phyloP scores from a whole-genome alignment of 2,329 filamentous ascomycete species.

The Hymenoscyphus repandus region DNA sequence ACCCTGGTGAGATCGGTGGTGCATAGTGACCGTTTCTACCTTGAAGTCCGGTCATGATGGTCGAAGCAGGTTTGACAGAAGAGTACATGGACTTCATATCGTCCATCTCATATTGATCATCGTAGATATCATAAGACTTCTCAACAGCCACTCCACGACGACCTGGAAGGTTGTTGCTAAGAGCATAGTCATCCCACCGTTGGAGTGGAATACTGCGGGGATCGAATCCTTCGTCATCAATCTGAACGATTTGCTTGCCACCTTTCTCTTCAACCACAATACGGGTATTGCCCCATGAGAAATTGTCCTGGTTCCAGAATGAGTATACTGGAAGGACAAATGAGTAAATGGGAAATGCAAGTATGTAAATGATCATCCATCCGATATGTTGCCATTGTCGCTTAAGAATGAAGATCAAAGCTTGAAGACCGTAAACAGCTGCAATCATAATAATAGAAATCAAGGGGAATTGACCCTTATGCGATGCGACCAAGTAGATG shows the following conservation, averaged over 20 bases:
- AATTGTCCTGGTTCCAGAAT: conserved; percentile 99
- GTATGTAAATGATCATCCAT: conserved; percentile 98
- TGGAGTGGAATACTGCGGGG: conserved; percentile 90
- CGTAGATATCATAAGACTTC: conserved; percentile 62
- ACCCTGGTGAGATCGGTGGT: conserved; percentile 76
- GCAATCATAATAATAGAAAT: conserved; percentile 88
- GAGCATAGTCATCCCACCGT: conserved; percentile 94
- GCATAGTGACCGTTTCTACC: conserved; percentile 59
- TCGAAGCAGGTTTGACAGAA: conserved; percentile 79
- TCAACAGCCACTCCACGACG: conserved; percentile 70
- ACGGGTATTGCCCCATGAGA: conserved; percentile 97
- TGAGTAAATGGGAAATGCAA: conserved; percentile 93
- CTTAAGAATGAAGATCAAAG: conserved; percentile 93
- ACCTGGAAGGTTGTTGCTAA: conserved; percentile 80
- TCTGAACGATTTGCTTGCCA: conserved; percentile 81
- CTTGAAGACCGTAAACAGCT: conserved; percentile 91
- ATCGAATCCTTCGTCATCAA: conserved; percentile 81
- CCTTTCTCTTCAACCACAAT: conserved; percentile 94
- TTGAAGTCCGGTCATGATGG: conserved; percentile 79
- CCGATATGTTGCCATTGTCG: conserved; percentile 97
- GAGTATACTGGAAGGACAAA: conserved; percentile 91
- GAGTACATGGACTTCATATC: conserved; percentile 97
- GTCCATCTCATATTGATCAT: conserved; percentile 90
- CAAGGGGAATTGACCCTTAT: conserved; percentile 70
- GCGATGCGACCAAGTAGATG: conserved; percentile 69